Evolutionary conservation across 495 filamentous ascomycete species (phyloP).

Genomic region (Bathelium albidoporum): DNA sequence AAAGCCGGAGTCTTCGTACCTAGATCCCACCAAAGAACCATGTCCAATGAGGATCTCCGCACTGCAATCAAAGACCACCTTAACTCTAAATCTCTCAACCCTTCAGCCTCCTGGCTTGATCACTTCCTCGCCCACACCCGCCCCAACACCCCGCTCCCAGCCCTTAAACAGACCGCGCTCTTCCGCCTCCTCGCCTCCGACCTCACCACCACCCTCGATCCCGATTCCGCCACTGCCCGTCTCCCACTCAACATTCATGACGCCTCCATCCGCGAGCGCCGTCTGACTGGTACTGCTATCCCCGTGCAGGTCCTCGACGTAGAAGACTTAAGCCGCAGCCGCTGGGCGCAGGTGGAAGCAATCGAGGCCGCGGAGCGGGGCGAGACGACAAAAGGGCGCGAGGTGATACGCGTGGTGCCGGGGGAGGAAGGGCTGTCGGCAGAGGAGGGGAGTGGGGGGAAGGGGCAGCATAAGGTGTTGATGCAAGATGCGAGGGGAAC

Average conservation of each 20-base stretch:
- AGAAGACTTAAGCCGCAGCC: conserved; percentile 65
- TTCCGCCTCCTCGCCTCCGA: conserved; percentile 73
- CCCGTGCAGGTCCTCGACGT: conserved; percentile 76
- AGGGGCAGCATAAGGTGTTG: conserved; percentile 66
- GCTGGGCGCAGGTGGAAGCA: conserved; percentile 77
- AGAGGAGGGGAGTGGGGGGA: conserved; percentile 16
- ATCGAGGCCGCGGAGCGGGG: conserved; percentile 76
- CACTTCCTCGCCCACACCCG: conserved; percentile 29
- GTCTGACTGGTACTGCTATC: conserved; percentile 44
- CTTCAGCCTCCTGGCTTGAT: conserved; percentile 27
- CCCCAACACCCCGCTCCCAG: conserved; percentile 53
- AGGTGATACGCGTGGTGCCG: conserved; percentile 65
- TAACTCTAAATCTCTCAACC: conserved; percentile 22
- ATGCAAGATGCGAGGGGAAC: conserved; percentile 70
- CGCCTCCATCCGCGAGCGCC: conserved; percentile 42
- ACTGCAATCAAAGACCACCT: conserved; percentile 28
- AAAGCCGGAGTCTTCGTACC: too few species aligned
- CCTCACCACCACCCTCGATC: conserved; percentile 51
- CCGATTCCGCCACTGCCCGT: conserved; percentile 18
- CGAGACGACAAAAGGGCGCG: conserved; percentile 68
- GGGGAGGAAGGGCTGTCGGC: conserved; percentile 44
- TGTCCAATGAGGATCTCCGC: conserved; percentile 18
- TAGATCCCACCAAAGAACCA: not conserved
- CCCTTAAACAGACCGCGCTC: conserved; percentile 66
- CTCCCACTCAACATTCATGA: conserved; percentile 51